Evolutionary conservation across 1,139 yeast genomes (phyloP), one percentile per base, ranked within the genome.

Genomic region (Diutina neorugosa): DNA sequence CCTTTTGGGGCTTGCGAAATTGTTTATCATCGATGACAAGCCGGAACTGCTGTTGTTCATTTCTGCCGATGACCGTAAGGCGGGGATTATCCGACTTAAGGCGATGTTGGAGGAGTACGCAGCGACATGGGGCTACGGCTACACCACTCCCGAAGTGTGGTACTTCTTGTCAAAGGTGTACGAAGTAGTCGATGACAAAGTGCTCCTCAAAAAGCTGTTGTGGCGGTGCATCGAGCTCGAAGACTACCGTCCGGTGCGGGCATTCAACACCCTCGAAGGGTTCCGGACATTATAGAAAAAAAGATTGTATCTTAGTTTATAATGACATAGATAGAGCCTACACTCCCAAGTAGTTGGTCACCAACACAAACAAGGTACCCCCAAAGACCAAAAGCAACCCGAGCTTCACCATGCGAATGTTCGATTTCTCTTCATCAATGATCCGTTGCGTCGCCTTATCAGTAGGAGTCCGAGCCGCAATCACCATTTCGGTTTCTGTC

Each of bases 151-250:
- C 1, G 96, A 88, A 63, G 76, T 85, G 14, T 86, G 94, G 89
- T 84, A 81, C 76, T 76, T 78, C 55, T 71, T 88, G 57, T 80
- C 90, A 3, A 69, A 76, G 59, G 74, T 86, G 42, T 85, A 85
- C 63, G 93, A 84, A 59, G 69, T 65, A 27, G 72, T 80, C 51
- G 84, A 80, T 50, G 89, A 86, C 61, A 71, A 70, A 55, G 68
- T 72, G 2, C 70, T 77, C 54, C 73, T 82, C 55, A 76, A 77
- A 27, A 64, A 71, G 52, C 74, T 86, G 31, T 69, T 86, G 57
- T 81, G 91, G 84, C 78, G 71, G 61, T 78, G 88, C 62, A 77
- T 87, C 20, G 82, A 80, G 57, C 71, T 85, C 58, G 93, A 86
- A 61, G 88, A 84, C 60, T 63, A 65, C 25, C 71, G 86, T 53